phyloP scores from a whole-genome alignment of 139 green algal species.

The Asterochloris sp. region DNA sequence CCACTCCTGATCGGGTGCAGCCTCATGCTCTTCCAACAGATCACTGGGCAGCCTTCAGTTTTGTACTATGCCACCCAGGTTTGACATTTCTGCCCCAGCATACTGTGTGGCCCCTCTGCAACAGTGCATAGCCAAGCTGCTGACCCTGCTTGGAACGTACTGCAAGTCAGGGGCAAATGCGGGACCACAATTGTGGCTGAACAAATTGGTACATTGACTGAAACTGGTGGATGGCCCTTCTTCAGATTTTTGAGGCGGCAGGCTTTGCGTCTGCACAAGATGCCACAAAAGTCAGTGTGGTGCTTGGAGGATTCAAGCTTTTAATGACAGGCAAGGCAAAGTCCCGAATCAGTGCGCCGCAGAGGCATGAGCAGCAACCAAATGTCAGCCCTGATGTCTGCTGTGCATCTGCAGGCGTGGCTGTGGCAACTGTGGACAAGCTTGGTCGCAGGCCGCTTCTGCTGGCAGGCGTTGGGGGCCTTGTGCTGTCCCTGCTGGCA shows the following conservation, averaged over 20 bases:
- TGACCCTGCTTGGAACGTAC: too few species aligned
- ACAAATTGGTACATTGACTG: background rate
- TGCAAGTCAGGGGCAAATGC: too few species aligned
- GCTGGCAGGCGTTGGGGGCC: constrained; percentile 67
- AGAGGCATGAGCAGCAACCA: too few species aligned
- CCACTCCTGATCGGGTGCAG: constrained; percentile 58
- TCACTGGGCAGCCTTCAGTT: constrained; percentile 91
- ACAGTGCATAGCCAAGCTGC: too few species aligned
- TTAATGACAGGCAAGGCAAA: constrained; percentile 65
- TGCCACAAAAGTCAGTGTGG: constrained; percentile 59
- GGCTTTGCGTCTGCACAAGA: constrained; percentile 54
- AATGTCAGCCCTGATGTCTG: background rate
- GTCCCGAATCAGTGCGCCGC: background rate
- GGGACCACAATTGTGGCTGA: too few species aligned
- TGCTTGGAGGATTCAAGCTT: constrained; percentile 88
- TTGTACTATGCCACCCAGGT: constrained; percentile 80
- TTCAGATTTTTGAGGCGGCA: constrained; percentile 61
- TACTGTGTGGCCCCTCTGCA: background rate
- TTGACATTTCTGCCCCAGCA: background rate
- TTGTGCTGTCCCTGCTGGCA: constrained; percentile 61
- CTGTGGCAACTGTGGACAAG: constrained; percentile 74
- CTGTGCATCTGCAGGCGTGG: constrained; percentile 32
- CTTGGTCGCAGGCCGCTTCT: constrained; percentile 81
- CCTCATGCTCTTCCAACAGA: constrained; percentile 86
- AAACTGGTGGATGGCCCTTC: background rate